Base-by-base conservation (phyloP, 305 asterid species). In the Fraxinus nigra region DNA sequence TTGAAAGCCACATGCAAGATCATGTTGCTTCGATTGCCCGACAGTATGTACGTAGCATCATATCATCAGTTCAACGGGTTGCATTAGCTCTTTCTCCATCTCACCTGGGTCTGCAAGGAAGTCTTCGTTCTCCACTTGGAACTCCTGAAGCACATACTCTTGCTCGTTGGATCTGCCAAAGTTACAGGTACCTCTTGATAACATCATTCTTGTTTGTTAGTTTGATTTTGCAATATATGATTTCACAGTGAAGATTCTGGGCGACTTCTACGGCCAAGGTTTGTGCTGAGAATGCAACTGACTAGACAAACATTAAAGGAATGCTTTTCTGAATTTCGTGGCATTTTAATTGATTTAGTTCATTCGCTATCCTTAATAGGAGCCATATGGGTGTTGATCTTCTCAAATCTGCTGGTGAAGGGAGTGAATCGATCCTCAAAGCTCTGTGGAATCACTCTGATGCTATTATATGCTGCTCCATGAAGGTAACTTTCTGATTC, bases 1-100 rank as follows among this genome's bases (percentile, higher is more conserved):
- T 91, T 74, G 99, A 94, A 88, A 89, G 92, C 84, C 99, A 92
- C 92, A 92, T 92, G 99, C 97, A 95, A 87, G 99, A 95, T 8
- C 92, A 85, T 7, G 98, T 95, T 72, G 98, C 95, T 10, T 86
- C 95, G 1, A 92, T 94, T 90, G 96, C 99, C 43, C 91, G 98
- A 11, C 99, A 95, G 76, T 95, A 95, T 82, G 93, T 95, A 40
- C 94, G 99, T 51, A 91, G 97, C 85, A 89, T 94, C 75, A 94
- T 95, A 85, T 91, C 99, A 3, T 95, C 98, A 0, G 98, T 95
- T 86, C 99, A 95, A 85, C 88, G 99, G 90, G 99, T 94, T 63
- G 97, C 99, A 1, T 83, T 91, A 73, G 99, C 97, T 51, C 97
- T 94, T 80, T 95, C 98, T 33, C 97, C 98, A 0, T 79, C 93